Evolutionary conservation across 2,329 filamentous ascomycete species (phyloP), one percentile per base, ranked within the genome.

Genomic region (Gnomoniopsis smithogilvyi): DNA sequence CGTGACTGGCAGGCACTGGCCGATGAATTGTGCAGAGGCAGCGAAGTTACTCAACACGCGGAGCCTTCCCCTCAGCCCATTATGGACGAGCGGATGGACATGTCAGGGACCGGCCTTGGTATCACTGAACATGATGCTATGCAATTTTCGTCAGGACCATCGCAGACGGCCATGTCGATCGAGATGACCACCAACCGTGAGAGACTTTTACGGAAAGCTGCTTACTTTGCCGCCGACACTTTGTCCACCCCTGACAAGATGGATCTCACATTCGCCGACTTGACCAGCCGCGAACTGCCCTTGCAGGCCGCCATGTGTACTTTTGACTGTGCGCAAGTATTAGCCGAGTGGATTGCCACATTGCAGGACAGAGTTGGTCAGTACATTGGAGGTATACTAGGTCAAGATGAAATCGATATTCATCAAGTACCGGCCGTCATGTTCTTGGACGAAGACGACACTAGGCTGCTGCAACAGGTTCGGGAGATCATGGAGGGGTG

Each of bases 351-450:
- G 94, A 84, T 95, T 45, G 90, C 91, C 6, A 95, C 92, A 1
- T 85, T 98, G 3, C 95, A 99, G 72, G 93, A 97, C 68, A 89
- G 95, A 10, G 90, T 97, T n/a, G 94, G 94, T 0, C 86, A 87
- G 4, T 96, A 95, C 67, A 74, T 98, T 6, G 94, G 94, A 4
- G 94, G 94, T 4, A 86, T 97, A 6, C 81, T 98, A 1, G 94
- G 94, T 14, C 88, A 89, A 60, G 90, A 96, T 63, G 83, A 89
- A 0, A 84, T 95, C 36, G 92, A 97, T 67, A 81, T 91, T 54
- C 79, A 81, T 0, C 88, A 93, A 65, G 90, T 96, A 8, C 92
- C 92, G 2, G 91, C 88, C 2, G 89, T 96, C 58, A 92, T 97
- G 85, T 82, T 97, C 3, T 80, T 98, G 1, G 93, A 97, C 68